Evolutionary conservation across 345 rosid species (phyloP).

Genomic region (Stellera chamaejasme): DNA sequence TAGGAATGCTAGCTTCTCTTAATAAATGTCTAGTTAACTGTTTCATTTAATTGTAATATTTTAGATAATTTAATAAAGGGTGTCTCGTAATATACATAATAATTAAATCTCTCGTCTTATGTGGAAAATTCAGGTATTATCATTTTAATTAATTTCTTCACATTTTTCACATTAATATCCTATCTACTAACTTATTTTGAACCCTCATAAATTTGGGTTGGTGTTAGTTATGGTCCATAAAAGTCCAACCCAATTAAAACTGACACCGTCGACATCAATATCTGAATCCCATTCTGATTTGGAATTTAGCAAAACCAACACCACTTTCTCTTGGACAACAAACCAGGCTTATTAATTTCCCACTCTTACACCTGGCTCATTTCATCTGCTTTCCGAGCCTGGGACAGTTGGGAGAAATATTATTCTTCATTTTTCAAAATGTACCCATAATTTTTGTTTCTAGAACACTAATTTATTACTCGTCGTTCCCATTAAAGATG

Average conservation of each 20-base stretch:
- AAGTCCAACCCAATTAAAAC: slow-evolving; percentile 11
- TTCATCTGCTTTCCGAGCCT: slow-evolving; percentile 23
- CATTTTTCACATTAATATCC: neutral
- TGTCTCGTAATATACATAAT: no score
- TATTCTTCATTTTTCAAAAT: neutral
- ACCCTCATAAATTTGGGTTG: slow-evolving; percentile 29
- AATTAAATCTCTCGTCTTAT: no score
- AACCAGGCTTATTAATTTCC: neutral
- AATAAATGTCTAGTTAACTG: no score
- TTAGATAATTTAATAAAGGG: no score
- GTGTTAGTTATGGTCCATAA: slow-evolving; percentile 15
- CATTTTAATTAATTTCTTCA: no score
- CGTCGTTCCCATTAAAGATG: no score
- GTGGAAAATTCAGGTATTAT: no score
- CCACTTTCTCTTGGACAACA: neutral
- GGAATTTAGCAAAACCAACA: neutral
- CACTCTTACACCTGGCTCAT: slow-evolving; percentile 15
- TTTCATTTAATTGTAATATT: no score
- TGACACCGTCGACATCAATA: neutral
- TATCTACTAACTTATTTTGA: slow-evolving; percentile 4
- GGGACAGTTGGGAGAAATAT: slow-evolving; percentile 38
- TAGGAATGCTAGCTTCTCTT: no score
- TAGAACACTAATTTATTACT: no score
- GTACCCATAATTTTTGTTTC: no score
- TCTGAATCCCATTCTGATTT: neutral